Evolutionary conservation across 768 basidiomycete genomes (phyloP).

Genomic region (Tylopilus plumbeoviolaceoides): DNA sequence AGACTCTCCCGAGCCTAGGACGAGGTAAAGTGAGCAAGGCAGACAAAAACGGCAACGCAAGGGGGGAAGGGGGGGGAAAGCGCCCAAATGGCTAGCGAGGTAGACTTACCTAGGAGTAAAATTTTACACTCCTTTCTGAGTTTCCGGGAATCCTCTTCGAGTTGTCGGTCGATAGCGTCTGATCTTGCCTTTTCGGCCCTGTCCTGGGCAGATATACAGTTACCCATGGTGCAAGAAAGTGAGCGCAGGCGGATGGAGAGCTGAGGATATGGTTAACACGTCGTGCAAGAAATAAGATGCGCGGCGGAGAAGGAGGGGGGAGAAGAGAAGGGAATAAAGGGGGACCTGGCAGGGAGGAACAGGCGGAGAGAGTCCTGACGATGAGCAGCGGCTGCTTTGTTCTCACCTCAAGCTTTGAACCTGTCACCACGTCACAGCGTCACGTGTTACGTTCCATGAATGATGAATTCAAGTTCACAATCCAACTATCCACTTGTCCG

Average conservation of each 20-base stretch:
- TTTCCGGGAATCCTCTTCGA: slow-evolving; percentile 81
- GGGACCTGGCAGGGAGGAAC: slow-evolving; percentile 5
- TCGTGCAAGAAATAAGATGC: background rate
- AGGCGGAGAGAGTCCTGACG: slow-evolving; percentile 9
- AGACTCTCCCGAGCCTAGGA: slow-evolving; percentile 87
- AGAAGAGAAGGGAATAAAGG: no score
- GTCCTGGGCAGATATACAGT: slow-evolving; percentile 57
- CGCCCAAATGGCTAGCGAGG: slow-evolving; percentile 3
- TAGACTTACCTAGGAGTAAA: slow-evolving; percentile 72
- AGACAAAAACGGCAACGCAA: background rate
- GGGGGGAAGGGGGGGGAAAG: slow-evolving; percentile 6
- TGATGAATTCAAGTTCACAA: no score
- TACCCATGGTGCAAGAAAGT: slow-evolving; percentile 71
- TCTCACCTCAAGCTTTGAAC: slow-evolving; percentile 17
- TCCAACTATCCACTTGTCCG: background rate
- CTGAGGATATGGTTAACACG: background rate
- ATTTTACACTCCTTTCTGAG: slow-evolving; percentile 92
- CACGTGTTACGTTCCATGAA: background rate
- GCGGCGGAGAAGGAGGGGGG: background rate
- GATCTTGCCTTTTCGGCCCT: slow-evolving; percentile 58
- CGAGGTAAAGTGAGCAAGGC: background rate
- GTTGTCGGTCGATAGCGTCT: slow-evolving; percentile 74
- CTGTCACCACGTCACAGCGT: slow-evolving; percentile 21
- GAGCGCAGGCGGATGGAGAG: background rate
- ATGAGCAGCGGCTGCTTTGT: slow-evolving; percentile 19